Percentiles rank a stretch among this genome's conserved stretches.
Conservation (phyloP, 1,284 basidiomycete genomes). For the Leccinum colubrinum region DNA sequence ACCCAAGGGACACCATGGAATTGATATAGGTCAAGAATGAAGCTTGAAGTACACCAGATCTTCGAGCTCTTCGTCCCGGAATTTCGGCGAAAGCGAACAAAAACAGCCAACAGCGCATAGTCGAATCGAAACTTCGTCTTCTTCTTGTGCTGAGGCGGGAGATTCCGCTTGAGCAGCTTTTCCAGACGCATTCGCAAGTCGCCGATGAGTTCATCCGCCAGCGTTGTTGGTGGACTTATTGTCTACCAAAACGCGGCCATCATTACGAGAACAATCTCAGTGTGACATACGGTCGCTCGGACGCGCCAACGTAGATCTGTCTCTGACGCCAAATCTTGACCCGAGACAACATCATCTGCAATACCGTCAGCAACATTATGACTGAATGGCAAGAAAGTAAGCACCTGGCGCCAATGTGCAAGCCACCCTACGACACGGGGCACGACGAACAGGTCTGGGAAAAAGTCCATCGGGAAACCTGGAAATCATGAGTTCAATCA, state of each 20-base stretch:
- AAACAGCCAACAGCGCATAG: conserved; percentile 84
- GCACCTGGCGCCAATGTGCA: conserved; percentile 81
- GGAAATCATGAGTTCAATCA: conserved; percentile 4
- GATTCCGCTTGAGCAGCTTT: conserved; percentile 67
- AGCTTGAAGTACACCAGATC: conserved; percentile 78
- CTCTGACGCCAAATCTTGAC: conserved; percentile 91
- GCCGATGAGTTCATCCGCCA: conserved; percentile 46
- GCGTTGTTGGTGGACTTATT: conserved; percentile 55
- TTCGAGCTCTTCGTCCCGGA: conserved; percentile 91
- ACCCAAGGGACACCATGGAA: conserved; percentile 80
- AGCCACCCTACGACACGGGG: conserved; percentile 89
- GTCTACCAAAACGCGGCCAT: conserved; percentile 44
- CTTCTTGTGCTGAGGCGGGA: conserved; percentile 45
- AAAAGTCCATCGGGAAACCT: conserved; percentile 90
- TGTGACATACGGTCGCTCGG: conserved; percentile 68
- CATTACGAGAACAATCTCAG: neutral
- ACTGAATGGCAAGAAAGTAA: neutral
- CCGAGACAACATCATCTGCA: conserved; percentile 83
- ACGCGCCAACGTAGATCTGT: conserved; percentile 78
- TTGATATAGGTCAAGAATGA: conserved; percentile 92
- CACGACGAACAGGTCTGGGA: conserved; percentile 87
- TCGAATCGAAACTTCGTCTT: conserved; percentile 45
- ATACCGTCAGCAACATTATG: conserved; percentile 8
- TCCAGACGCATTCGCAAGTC: conserved; percentile 69
- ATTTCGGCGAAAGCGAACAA: conserved; percentile 76